Evolutionary conservation across 2,329 filamentous ascomycete genomes (phyloP).

Genomic region (Penicillium hesseltinei): DNA sequence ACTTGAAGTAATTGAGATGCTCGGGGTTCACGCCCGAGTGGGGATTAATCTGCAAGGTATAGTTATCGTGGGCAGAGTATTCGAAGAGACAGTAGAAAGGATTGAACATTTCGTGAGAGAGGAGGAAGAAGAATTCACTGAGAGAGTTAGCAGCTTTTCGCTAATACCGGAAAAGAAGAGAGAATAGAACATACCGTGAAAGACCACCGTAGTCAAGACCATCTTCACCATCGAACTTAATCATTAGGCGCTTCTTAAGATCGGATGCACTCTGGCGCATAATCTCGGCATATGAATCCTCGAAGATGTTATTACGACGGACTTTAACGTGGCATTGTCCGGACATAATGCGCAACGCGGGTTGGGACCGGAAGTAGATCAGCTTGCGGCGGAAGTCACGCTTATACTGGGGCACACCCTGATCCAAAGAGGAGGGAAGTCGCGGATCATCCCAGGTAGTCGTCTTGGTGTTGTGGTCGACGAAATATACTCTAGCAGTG

Average conservation of each 20-base stretch:
- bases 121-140: conserved; percentile 97
- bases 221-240: conserved; percentile 98
- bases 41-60: conserved; percentile 98
- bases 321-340: conserved; percentile 99
- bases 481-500: conserved; percentile 96
- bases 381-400: conserved; percentile 96
- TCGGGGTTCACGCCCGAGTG: conserved; percentile 99
- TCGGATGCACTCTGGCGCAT: conserved; percentile 94
- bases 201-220: conserved; percentile 97
- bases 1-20: conserved; percentile 99
- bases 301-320: conserved; percentile 92
- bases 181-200: conserved; percentile 58
- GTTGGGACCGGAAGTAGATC: conserved; percentile 98
- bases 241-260: conserved; percentile 97
- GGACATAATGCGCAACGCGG: conserved; percentile 88
- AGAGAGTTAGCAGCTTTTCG: conserved; percentile 26
- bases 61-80: conserved; percentile 99
- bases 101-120: conserved; percentile 99
- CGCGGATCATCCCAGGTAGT: conserved; percentile 98
- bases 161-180: neutral
- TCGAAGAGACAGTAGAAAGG: conserved; percentile 99
- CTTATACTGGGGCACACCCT: conserved; percentile 99
- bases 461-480: conserved; percentile 99
- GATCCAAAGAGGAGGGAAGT: conserved; percentile 90
- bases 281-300: conserved; percentile 98